Conservation (phyloP, 1,284 basidiomycete genomes). For the Cryptococcus sp. region DNA sequence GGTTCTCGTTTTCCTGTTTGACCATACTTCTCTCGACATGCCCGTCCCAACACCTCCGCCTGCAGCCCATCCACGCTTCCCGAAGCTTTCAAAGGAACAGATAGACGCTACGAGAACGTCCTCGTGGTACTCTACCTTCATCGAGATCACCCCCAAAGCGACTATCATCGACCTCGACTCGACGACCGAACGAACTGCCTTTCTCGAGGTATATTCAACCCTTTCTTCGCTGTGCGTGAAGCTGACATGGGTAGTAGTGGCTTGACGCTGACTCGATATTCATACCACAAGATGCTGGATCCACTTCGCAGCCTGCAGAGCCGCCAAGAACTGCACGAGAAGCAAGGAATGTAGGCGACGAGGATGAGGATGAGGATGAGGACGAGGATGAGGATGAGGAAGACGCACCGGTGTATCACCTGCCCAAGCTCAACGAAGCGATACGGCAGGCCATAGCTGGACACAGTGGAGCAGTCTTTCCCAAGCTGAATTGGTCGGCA, state of each 20-base stretch:
- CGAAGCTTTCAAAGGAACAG: slow-evolving; percentile 40
- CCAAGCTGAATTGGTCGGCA: slow-evolving; percentile 90
- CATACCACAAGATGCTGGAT: slow-evolving; percentile 55
- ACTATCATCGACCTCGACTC: slow-evolving; percentile 74
- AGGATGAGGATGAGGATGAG: not conserved
- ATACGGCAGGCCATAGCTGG: slow-evolving; percentile 64
- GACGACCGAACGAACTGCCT: slow-evolving; percentile 74
- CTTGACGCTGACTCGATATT: slow-evolving; percentile 27
- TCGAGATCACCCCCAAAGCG: slow-evolving; percentile 65
- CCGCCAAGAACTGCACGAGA: not conserved
- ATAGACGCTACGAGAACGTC: slow-evolving; percentile 77
- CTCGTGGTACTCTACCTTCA: slow-evolving; percentile 76
- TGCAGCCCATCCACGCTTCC: not conserved
- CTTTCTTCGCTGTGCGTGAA: not conserved
- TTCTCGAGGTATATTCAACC: slow-evolving; percentile 61
- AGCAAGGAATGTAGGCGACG: not conserved
- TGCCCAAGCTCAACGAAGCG: slow-evolving; percentile 64
- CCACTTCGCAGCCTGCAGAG: slow-evolving; percentile 32
- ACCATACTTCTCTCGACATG: not conserved
- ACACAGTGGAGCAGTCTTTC: slow-evolving; percentile 76
- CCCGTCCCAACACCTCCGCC: slow-evolving; percentile 1
- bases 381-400: slow-evolving; percentile 1
- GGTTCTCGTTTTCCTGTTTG: not conserved
- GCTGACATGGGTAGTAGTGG: slow-evolving; percentile 17
- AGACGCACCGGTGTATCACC: slow-evolving; percentile 48